A percentile compares a stretch with the other conserved stretches of the same genome.
Conservation (phyloP, 352 stramenopile genomes). For the Pythium dissimile region DNA sequence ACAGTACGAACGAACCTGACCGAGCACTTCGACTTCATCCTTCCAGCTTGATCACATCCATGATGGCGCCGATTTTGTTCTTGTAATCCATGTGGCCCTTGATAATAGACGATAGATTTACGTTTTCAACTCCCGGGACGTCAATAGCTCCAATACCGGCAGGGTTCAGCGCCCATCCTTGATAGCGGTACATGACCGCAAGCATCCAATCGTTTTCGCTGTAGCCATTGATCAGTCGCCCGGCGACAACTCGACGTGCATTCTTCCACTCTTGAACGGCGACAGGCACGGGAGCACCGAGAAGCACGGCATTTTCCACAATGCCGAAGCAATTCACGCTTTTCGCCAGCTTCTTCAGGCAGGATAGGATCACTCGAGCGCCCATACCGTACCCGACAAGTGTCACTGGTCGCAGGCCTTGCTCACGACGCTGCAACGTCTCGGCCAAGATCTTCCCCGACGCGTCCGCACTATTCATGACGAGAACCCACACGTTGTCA, state of each 20-base stretch:
- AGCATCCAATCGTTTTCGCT: conserved; percentile 90
- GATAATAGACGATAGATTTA: conserved; percentile 79
- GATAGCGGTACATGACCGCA: conserved; percentile 88
- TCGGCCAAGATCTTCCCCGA: conserved; percentile 76
- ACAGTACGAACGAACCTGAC: not conserved
- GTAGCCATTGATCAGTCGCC: conserved; percentile 89
- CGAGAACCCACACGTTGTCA: conserved; percentile 82
- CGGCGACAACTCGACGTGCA: conserved; percentile 69
- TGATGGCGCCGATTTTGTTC: conserved; percentile 81
- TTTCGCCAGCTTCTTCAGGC: conserved; percentile 83
- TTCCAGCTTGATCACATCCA: conserved; percentile 75
- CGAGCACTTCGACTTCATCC: conserved; percentile 17
- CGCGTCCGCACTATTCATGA: conserved; percentile 71
- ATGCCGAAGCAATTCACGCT: conserved; percentile 64
- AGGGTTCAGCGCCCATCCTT: conserved; percentile 77
- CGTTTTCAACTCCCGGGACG: conserved; percentile 74
- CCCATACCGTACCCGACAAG: conserved; percentile 90
- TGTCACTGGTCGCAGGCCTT: conserved; percentile 81
- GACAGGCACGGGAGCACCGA: conserved; percentile 75
- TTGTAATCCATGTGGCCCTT: conserved; percentile 86
- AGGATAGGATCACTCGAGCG: conserved; percentile 86
- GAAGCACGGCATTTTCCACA: conserved; percentile 86
- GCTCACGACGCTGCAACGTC: conserved; percentile 57
- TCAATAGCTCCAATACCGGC: conserved; percentile 68
- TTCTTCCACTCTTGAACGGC: conserved; percentile 61